Evolutionary conservation across 768 basidiomycete species (phyloP).

Genomic region (Harrya chromipes): DNA sequence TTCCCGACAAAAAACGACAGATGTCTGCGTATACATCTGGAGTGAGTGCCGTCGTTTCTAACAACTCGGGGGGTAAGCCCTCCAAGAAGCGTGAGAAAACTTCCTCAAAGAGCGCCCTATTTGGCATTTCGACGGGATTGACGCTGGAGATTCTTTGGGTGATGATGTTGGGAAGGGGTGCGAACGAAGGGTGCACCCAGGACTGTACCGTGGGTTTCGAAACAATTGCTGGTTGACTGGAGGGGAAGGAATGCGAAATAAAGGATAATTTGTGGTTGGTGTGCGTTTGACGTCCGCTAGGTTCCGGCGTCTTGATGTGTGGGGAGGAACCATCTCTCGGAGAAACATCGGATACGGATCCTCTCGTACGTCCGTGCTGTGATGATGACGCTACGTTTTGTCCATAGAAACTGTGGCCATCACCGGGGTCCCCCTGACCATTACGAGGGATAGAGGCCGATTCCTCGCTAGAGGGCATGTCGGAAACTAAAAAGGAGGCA

Average conservation of each 20-base stretch:
- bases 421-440: conserved; percentile 24
- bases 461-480: conserved; percentile 35
- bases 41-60: conserved; percentile 57
- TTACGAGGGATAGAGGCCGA: conserved; percentile 10
- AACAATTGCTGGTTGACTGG: conserved; percentile 37
- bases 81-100: conserved; percentile 46
- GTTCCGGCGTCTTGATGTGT: conserved; percentile 24
- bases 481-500: conserved; percentile 47
- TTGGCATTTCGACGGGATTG: conserved; percentile 59
- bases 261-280: conserved; percentile 37
- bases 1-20: conserved; percentile 44
- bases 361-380: conserved; percentile 19
- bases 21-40: conserved; percentile 53
- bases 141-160: conserved; percentile 51
- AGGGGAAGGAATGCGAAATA: conserved; percentile 41
- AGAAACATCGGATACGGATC: conserved; percentile 24
- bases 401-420: conserved; percentile 44
- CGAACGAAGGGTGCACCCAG: conserved; percentile 57
- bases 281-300: conserved; percentile 20
- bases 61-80: conserved; percentile 50
- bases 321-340: conserved; percentile 16
- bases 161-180: conserved; percentile 57
- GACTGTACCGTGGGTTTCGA: conserved; percentile 48
- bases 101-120: conserved; percentile 50
- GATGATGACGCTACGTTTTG: conserved; percentile 44